A percentile compares a stretch with the other conserved stretches of the same genome.
These are phyloP conservation scores for Pezicula neosporulosa DNA, from an alignment of 2,329 filamentous ascomycete genomes.

Conservation along the genomic window DNA sequence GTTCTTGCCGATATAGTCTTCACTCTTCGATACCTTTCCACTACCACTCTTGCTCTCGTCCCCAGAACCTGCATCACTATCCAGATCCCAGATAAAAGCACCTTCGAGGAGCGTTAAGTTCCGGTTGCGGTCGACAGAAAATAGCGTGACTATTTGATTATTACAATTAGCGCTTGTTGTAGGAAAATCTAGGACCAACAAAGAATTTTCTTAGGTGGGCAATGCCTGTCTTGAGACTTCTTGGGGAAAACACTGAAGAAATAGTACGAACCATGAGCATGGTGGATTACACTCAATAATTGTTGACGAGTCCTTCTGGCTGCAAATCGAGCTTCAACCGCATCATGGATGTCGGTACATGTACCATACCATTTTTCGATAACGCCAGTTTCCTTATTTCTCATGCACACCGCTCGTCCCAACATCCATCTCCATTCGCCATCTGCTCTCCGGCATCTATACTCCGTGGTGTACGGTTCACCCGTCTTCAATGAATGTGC, in stretches of 20 bases:
- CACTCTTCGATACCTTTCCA: constrained; percentile 11
- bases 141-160: no score
- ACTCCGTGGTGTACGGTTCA: constrained; percentile 66
- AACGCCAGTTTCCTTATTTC: constrained; percentile 59
- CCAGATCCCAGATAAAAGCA: constrained; percentile 49
- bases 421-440: constrained; percentile 80
- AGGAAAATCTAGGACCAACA: no score
- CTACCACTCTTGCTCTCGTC: constrained; percentile 29
- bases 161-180: no score
- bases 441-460: constrained; percentile 61
- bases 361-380: constrained; percentile 82
- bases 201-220: no score
- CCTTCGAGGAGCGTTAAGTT: constrained; percentile 70
- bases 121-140: constrained; percentile 62
- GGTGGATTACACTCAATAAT: constrained; percentile 68
- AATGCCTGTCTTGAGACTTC: no score
- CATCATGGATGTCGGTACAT: constrained; percentile 75
- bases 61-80: constrained; percentile 24
- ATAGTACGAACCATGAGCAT: constrained; percentile 66
- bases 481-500: constrained; percentile 61
- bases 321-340: constrained; percentile 63
- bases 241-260: constrained; percentile 27
- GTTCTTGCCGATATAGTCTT: constrained; percentile 50
- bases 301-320: constrained; percentile 66
- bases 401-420: constrained; percentile 66